Evolutionary conservation across 805 yeast genomes (phyloP).

Genomic region (Brettanomyces naardenensis): DNA sequence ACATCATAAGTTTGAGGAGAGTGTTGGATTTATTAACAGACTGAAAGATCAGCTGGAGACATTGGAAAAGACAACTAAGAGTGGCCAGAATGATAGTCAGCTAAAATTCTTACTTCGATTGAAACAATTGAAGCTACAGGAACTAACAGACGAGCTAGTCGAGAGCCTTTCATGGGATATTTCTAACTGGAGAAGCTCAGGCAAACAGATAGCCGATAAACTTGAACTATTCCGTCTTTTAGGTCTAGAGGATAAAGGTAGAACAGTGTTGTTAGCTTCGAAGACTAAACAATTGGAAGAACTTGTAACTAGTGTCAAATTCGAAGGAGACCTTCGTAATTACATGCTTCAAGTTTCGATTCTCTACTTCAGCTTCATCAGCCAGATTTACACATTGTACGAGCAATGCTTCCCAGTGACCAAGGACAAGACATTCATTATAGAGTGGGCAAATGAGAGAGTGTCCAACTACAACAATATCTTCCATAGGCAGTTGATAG

Average conservation of each 20-base stretch:
- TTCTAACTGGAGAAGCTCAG: constrained; percentile 12
- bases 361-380: constrained; percentile 52
- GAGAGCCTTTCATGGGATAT: constrained; percentile 16
- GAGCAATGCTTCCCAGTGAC: constrained; percentile 35
- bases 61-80: constrained; percentile 10
- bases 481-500: constrained; percentile 61
- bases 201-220: constrained; percentile 11
- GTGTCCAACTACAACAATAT: constrained; percentile 50
- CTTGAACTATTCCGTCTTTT: constrained; percentile 29
- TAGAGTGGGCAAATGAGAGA: constrained; percentile 71
- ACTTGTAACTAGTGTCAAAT: constrained; percentile 41
- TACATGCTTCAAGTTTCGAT: constrained; percentile 57
- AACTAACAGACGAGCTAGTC: constrained; percentile 14
- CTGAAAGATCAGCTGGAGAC: constrained; percentile 16
- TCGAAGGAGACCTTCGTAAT: constrained; percentile 45
- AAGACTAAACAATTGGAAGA: constrained; percentile 38
- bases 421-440: constrained; percentile 30
- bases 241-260: constrained; percentile 39
- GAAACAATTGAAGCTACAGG: constrained; percentile 18
- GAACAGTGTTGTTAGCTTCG: constrained; percentile 38
- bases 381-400: constrained; percentile 49
- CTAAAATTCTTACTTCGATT: constrained; percentile 8
- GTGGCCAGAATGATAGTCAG: constrained; percentile 10
- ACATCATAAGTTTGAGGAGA: constrained; percentile 35
- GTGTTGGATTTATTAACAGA: constrained; percentile 28